These are phyloP conservation scores for Pachysandra terminalis DNA, from an alignment of 164 flowering plant species.

Conservation along the genomic window DNA sequence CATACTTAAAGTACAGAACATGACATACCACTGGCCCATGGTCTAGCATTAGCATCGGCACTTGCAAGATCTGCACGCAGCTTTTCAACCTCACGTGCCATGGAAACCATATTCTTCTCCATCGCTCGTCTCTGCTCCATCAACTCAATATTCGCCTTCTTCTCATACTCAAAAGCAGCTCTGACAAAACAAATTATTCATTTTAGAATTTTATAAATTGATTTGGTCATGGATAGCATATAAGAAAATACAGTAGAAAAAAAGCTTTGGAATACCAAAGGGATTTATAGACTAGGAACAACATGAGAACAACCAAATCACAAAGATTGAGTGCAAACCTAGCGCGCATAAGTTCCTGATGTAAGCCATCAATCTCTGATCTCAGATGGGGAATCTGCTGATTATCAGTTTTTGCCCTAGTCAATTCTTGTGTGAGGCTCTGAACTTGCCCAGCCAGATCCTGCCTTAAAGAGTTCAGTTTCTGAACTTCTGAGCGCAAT, in stretches of 20 bases:
- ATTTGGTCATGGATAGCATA: neutral
- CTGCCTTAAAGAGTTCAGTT: conserved; percentile 50
- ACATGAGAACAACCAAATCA: neutral
- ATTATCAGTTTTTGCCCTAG: conserved; percentile 67
- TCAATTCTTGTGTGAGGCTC: conserved; percentile 54
- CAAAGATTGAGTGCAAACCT: conserved; percentile 43
- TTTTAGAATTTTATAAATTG: conserved; percentile 1
- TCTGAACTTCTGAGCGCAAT: conserved; percentile 70
- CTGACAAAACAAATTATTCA: conserved; percentile 30
- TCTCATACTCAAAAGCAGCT: conserved; percentile 79
- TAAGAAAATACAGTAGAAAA: neutral
- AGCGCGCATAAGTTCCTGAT: conserved; percentile 79
- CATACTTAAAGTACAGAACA: neutral
- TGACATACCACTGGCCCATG: conserved; percentile 67
- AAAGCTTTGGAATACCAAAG: neutral
- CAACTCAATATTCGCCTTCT: conserved; percentile 74
- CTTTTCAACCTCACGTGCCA: conserved; percentile 96
- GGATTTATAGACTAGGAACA: neutral
- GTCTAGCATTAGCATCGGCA: conserved; percentile 52
- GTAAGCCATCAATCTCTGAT: conserved; percentile 72
- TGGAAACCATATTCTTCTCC: conserved; percentile 87
- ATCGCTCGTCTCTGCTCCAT: conserved; percentile 80
- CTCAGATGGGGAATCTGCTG: conserved; percentile 63
- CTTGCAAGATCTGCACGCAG: conserved; percentile 69
- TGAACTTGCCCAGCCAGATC: conserved; percentile 65